Percentiles rank a stretch among this genome's conserved stretches.
Conservation (phyloP, 78 protist genomes). For the slime mould (Dictyostelium discoideum) region DNA sequence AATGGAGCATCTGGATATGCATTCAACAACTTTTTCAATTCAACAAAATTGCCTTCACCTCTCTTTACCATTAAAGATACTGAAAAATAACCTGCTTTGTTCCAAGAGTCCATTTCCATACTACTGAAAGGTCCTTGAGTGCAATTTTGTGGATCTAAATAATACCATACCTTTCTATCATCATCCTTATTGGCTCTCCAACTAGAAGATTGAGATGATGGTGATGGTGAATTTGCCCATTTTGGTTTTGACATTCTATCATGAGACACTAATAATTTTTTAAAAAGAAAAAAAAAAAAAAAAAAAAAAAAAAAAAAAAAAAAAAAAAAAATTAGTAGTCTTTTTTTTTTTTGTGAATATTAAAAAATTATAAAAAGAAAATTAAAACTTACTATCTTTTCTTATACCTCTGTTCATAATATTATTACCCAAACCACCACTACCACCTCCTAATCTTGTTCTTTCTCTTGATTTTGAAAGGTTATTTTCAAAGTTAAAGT, state of each 20-base stretch:
- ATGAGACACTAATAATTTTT: conserved; percentile 16
- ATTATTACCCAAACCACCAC: conserved; percentile 30
- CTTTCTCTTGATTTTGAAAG: conserved; percentile 45
- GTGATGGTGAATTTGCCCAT: conserved; percentile 51
- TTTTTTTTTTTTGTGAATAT: not conserved
- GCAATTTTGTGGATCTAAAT: conserved; percentile 55
- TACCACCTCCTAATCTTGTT: conserved; percentile 41
- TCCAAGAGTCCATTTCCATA: conserved; percentile 60
- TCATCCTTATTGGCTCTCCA: conserved; percentile 45
- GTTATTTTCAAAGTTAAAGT: conserved; percentile 42
- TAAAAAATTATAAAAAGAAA: not conserved
- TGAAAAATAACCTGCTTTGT: conserved; percentile 70
- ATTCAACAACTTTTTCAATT: conserved; percentile 23
- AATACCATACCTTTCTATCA: conserved; percentile 45
- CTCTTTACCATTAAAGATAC: conserved; percentile 31
- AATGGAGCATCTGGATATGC: conserved; percentile 16
- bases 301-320: not conserved
- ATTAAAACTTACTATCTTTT: conserved; percentile 47
- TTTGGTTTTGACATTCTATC: conserved; percentile 6
- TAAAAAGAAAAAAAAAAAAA: not conserved
- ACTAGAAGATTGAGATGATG: conserved; percentile 27
- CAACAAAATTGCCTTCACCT: conserved; percentile 52
- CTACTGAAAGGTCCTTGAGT: conserved; percentile 74
- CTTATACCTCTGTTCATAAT: conserved; percentile 8
- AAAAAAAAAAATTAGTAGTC: not conserved